A percentile compares a stretch with the other conserved stretches of the same genome.
Evolutionary conservation across 2,329 filamentous ascomycete genomes (phyloP).

Genomic region (Exophiala sp.): DNA sequence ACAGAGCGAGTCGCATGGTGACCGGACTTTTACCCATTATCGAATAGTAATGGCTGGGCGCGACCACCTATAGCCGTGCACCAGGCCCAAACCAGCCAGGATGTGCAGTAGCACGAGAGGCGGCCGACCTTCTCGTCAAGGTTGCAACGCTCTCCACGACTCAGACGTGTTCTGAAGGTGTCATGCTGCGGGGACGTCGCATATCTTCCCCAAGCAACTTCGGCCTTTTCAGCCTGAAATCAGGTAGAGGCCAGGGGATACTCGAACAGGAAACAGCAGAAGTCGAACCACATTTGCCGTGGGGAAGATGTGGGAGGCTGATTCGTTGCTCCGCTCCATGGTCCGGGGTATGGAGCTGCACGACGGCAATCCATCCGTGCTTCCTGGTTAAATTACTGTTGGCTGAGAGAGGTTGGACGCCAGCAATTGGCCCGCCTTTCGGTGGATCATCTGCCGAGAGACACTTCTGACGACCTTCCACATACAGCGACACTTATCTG

Average conservation of each 20-base stretch:
- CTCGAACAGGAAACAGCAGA: background rate
- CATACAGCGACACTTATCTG: background rate
- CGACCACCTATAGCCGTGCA: background rate
- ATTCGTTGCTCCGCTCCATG: background rate
- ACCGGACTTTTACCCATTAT: conserved; percentile 10
- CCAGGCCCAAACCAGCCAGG: conserved; percentile 10
- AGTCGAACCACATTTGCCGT: background rate
- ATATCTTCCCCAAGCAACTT: conserved; percentile 2
- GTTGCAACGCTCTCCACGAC: conserved; percentile 13
- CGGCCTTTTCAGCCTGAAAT: conserved; percentile 18
- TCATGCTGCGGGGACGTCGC: conserved; percentile 7
- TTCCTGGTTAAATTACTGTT: conserved; percentile 11
- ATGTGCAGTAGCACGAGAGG: conserved; percentile 13
- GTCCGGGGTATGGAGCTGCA: background rate
- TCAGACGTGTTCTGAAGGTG: background rate
- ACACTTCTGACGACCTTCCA: background rate
- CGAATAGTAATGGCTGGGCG: conserved; percentile 6
- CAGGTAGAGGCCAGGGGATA: background rate
- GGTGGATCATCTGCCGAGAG: conserved; percentile 8
- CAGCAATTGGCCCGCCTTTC: background rate
- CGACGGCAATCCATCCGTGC: conserved; percentile 9
- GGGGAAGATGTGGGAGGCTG: background rate
- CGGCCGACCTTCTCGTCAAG: background rate
- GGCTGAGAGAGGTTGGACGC: background rate
- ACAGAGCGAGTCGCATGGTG: background rate